A percentile compares a stretch with the other conserved stretches of the same genome.
Conservation (phyloP, 164 flowering plant species). For the Cinnamomum micranthum region DNA sequence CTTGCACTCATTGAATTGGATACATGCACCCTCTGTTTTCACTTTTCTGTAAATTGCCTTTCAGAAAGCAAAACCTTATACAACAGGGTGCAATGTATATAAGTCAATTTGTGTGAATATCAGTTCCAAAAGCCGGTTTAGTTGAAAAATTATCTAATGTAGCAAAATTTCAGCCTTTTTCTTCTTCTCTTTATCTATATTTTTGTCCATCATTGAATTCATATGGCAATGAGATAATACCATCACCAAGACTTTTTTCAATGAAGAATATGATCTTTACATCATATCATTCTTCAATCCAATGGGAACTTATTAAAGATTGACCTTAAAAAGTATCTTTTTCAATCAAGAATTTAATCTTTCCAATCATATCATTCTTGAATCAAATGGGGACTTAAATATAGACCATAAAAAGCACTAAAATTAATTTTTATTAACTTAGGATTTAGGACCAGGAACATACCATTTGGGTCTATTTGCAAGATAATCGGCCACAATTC, state of each 20-base stretch:
- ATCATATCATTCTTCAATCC: no score
- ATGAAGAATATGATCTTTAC: no score
- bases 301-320: no score
- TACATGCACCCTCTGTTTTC: background rate
- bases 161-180: no score
- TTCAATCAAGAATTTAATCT: background rate
- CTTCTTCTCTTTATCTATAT: background rate
- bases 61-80: no score
- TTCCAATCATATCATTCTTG: background rate
- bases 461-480: background rate
- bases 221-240: background rate
- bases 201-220: background rate
- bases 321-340: no score
- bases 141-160: no score
- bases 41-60: background rate
- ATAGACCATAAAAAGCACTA: background rate
- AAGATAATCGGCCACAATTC: background rate
- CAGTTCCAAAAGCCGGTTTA: no score
- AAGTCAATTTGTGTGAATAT: no score
- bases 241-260: background rate
- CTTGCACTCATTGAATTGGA: background rate
- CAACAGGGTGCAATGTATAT: no score
- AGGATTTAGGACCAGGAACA: background rate
- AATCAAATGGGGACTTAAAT: background rate
- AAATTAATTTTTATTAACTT: background rate